Conservation (phyloP, 2,329 filamentous ascomycete genomes). For the Fusarium sp. region DNA sequence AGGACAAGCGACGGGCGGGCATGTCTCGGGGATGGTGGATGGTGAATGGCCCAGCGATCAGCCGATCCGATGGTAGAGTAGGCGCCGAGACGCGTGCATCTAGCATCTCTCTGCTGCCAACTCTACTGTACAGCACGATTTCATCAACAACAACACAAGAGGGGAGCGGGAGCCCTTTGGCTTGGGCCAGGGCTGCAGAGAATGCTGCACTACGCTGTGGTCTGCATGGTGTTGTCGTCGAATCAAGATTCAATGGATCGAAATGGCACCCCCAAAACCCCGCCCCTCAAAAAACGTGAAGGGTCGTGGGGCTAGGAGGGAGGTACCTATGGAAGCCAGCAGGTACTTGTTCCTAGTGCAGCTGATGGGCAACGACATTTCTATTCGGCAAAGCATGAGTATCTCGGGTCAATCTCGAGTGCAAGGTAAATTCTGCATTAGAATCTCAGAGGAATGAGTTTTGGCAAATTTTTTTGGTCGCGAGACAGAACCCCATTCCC, state of each 20-base stretch:
- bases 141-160: conserved; percentile 2
- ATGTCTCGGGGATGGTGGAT: conserved; percentile 34
- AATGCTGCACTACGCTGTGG: conserved; percentile 23
- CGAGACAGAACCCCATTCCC: neutral
- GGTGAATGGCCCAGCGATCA: conserved; percentile 31
- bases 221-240: conserved; percentile 39
- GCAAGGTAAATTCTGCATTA: neutral
- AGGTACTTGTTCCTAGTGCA: neutral
- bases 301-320: conserved; percentile 34
- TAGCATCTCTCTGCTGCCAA: conserved; percentile 1
- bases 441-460: neutral
- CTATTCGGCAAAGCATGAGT: conserved; percentile 16
- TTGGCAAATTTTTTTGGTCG: neutral
- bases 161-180: conserved; percentile 8
- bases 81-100: conserved; percentile 19
- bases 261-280: conserved; percentile 34
- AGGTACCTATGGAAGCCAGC: neutral
- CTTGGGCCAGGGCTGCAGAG: conserved; percentile 26
- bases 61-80: conserved; percentile 25
- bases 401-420: neutral
- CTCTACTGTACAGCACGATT: neutral
- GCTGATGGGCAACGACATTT: conserved; percentile 16
- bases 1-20: conserved; percentile 28
- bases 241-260: conserved; percentile 42
- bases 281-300: conserved; percentile 35